Evolutionary conservation across 2,329 filamentous ascomycete genomes (phyloP).

Genomic region (Claviceps monticola): DNA sequence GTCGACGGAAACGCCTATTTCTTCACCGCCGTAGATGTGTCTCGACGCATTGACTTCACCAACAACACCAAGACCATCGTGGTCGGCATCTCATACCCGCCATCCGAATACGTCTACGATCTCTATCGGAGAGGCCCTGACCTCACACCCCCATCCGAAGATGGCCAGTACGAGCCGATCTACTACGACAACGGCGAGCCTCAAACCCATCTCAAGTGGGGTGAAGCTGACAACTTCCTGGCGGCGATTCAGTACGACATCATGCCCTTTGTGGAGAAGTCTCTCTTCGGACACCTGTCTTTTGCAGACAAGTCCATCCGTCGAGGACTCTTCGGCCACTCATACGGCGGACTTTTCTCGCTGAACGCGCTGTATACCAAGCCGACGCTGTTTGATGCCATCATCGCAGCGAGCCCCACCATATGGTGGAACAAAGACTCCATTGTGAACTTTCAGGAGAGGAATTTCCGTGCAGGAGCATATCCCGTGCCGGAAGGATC

Average conservation of each 20-base stretch:
- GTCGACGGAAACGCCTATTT: constrained; percentile 23
- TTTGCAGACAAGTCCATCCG: constrained; percentile 18
- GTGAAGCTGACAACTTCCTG: constrained; percentile 31
- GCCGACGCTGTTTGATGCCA: constrained; percentile 27
- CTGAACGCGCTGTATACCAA: constrained; percentile 29
- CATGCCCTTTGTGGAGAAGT: constrained; percentile 18
- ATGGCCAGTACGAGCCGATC: constrained; percentile 12
- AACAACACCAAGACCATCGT: constrained; percentile 16
- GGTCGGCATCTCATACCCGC: constrained; percentile 20
- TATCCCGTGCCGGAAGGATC: constrained; percentile 4
- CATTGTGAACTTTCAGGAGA: constrained; percentile 20
- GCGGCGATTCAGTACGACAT: constrained; percentile 27
- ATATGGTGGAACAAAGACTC: constrained; percentile 33
- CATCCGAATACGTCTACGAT: constrained; percentile 15
- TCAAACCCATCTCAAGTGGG: constrained; percentile 15
- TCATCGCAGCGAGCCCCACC: constrained; percentile 30
- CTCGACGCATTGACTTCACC: constrained; percentile 13
- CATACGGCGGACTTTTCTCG: constrained; percentile 33
- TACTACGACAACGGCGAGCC: constrained; percentile 13
- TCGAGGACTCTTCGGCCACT: constrained; percentile 34
- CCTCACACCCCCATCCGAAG: constrained; percentile 15
- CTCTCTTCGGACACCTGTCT: constrained; percentile 13
- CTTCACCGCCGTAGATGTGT: constrained; percentile 19
- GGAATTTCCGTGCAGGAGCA: constrained; percentile 9
- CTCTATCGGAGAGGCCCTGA: constrained; percentile 15